A percentile compares a stretch with the other conserved stretches of the same genome.
phyloP scores from a whole-genome alignment of 2,329 filamentous ascomycete species.

The Colletotrichum chrysophilum region DNA sequence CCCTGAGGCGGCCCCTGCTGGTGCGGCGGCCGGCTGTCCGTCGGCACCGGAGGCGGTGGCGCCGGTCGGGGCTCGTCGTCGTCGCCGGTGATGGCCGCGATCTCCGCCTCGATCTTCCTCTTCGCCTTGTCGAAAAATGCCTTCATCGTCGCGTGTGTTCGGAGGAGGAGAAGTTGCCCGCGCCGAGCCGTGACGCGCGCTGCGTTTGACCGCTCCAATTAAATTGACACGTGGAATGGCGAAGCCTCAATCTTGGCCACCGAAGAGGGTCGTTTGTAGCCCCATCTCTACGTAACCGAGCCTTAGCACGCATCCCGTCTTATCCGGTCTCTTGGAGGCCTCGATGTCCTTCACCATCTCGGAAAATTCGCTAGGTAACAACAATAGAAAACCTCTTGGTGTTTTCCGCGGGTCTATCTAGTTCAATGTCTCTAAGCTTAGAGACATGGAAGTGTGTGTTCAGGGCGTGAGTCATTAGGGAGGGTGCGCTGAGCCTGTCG shows the following conservation, averaged over 20 bases:
- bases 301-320: slow-evolving; percentile 18
- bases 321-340: background rate
- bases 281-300: slow-evolving; percentile 12
- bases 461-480: background rate
- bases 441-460: background rate
- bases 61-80: slow-evolving; percentile 3
- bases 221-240: slow-evolving; percentile 20
- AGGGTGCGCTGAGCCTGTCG: background rate
- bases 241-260: slow-evolving; percentile 17
- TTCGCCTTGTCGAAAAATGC: slow-evolving; percentile 18
- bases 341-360: background rate
- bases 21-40: background rate
- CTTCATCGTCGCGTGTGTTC: slow-evolving; percentile 4
- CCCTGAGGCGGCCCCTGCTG: background rate
- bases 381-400: background rate
- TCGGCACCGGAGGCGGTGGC: background rate
- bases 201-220: slow-evolving; percentile 14
- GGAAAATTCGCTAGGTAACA: background rate
- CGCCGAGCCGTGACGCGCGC: slow-evolving; percentile 1
- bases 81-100: slow-evolving; percentile 16
- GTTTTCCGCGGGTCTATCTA: background rate
- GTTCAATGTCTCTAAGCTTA: background rate
- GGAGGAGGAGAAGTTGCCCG: background rate
- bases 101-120: slow-evolving; percentile 19
- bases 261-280: background rate